A percentile compares a stretch with the other conserved stretches of the same genome.
Evolutionary conservation across 768 basidiomycete genomes (phyloP).

Genomic region (Daedaleopsis nitida): DNA sequence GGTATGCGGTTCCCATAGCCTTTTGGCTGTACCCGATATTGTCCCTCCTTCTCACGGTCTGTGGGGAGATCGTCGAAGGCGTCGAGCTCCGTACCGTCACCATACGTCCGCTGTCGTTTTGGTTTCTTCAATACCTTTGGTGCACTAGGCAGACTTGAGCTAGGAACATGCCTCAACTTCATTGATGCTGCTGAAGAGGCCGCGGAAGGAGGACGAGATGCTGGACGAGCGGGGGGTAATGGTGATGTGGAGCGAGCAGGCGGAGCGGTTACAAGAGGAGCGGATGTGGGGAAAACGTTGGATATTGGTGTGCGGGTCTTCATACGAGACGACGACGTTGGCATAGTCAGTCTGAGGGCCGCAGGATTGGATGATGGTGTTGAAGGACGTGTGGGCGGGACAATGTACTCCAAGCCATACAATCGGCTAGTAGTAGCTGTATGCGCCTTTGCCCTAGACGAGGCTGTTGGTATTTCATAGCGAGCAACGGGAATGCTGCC

Average conservation of each 20-base stretch:
- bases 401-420: slow-evolving; percentile 58
- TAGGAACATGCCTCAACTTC: slow-evolving; percentile 33
- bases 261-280: slow-evolving; percentile 32
- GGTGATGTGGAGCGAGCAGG: slow-evolving; percentile 59
- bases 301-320: slow-evolving; percentile 77
- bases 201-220: slow-evolving; percentile 50
- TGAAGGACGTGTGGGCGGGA: slow-evolving; percentile 77
- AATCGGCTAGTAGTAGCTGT: slow-evolving; percentile 66
- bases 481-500: slow-evolving; percentile 44
- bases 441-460: slow-evolving; percentile 76
- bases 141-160: slow-evolving; percentile 44
- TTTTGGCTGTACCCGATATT: slow-evolving; percentile 75
- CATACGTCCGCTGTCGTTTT: slow-evolving; percentile 75
- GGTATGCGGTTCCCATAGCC: slow-evolving; percentile 64
- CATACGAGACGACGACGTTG: slow-evolving; percentile 69
- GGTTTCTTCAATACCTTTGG: slow-evolving; percentile 75
- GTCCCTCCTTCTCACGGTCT: slow-evolving; percentile 79
- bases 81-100: slow-evolving; percentile 90
- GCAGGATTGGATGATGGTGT: slow-evolving; percentile 79
- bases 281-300: slow-evolving; percentile 64
- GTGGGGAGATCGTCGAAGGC: slow-evolving; percentile 85
- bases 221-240: slow-evolving; percentile 53
- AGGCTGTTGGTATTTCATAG: slow-evolving; percentile 80
- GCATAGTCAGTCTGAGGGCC: slow-evolving; percentile 85
- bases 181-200: slow-evolving; percentile 38